A percentile compares a stretch with the other conserved stretches of the same genome.
Evolutionary conservation across 441 rosid species (phyloP).

Genomic region (Metrosideros polymorpha): DNA sequence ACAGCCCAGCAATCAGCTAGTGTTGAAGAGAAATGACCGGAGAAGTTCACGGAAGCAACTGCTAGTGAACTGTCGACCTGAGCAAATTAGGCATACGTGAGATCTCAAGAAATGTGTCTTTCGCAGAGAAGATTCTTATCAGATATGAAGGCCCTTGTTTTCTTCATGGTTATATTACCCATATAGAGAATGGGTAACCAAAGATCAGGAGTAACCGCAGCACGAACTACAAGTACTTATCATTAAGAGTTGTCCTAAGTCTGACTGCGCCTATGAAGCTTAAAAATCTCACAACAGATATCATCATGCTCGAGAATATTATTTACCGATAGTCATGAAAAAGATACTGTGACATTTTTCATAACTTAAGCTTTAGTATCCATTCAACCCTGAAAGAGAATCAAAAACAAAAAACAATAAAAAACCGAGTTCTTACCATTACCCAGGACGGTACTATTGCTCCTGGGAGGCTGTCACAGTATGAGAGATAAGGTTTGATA

Average conservation of each 20-base stretch:
- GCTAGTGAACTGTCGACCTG: slow-evolving; percentile 58
- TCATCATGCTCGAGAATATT: neutral
- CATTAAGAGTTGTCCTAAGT: neutral
- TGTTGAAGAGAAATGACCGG: slow-evolving; percentile 45
- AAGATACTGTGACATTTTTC: neutral
- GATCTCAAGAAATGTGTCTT: neutral
- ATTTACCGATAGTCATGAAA: neutral
- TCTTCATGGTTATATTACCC: neutral
- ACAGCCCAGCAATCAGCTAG: slow-evolving; percentile 58
- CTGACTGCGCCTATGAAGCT: neutral
- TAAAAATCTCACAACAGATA: neutral
- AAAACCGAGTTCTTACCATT: slow-evolving; percentile 27
- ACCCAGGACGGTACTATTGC: slow-evolving; percentile 80
- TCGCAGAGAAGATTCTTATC: neutral
- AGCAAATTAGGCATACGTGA: neutral
- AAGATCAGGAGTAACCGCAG: neutral
- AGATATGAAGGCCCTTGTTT: neutral
- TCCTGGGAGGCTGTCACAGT: slow-evolving; percentile 65
- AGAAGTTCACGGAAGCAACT: slow-evolving; percentile 60
- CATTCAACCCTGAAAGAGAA: neutral
- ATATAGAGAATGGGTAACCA: neutral
- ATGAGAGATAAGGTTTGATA: slow-evolving; percentile 84
- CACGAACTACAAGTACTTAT: neutral
- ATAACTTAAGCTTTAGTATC: neutral
- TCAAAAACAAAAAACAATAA: neutral